These are phyloP conservation scores for Lactarius vividus DNA, from an alignment of 768 basidiomycete genomes.

Conservation along the genomic window DNA sequence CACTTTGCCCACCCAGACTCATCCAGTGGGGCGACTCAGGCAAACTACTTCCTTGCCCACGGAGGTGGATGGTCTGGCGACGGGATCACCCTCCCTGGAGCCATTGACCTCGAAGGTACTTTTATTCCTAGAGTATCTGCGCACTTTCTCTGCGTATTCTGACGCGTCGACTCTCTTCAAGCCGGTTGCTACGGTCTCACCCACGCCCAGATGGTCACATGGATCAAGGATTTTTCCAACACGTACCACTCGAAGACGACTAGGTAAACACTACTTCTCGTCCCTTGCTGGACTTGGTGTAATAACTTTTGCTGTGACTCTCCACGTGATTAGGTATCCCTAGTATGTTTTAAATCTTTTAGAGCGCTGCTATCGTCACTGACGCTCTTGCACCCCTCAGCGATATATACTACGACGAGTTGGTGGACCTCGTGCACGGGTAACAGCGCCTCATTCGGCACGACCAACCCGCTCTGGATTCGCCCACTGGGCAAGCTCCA, in stretches of 20 bases:
- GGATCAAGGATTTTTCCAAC: constrained; percentile 59
- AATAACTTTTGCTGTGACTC: constrained; percentile 27
- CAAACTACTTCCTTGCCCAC: constrained; percentile 54
- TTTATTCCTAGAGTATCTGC: no score
- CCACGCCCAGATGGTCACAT: constrained; percentile 53
- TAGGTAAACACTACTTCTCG: constrained; percentile 36
- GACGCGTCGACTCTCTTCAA: constrained; percentile 34
- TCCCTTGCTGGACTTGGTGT: background rate
- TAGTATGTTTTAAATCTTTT: constrained; percentile 31
- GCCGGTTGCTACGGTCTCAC: constrained; percentile 54
- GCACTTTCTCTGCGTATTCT: background rate
- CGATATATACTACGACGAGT: constrained; percentile 61
- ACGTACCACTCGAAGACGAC: constrained; percentile 48
- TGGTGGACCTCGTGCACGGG: constrained; percentile 73
- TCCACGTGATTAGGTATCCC: constrained; percentile 36
- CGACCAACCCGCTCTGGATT: constrained; percentile 62
- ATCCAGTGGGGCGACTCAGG: constrained; percentile 57
- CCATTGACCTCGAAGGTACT: constrained; percentile 13
- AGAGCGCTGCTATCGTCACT: background rate
- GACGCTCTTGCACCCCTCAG: constrained; percentile 30
- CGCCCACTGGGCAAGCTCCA: constrained; percentile 47
- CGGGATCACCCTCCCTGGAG: constrained; percentile 7
- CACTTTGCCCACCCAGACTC: constrained; percentile 57
- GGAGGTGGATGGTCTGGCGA: constrained; percentile 23
- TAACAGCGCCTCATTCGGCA: constrained; percentile 49